These are phyloP conservation scores for Dipteronia sinensis DNA, from an alignment of 345 rosid genomes.

Conservation along the genomic window DNA sequence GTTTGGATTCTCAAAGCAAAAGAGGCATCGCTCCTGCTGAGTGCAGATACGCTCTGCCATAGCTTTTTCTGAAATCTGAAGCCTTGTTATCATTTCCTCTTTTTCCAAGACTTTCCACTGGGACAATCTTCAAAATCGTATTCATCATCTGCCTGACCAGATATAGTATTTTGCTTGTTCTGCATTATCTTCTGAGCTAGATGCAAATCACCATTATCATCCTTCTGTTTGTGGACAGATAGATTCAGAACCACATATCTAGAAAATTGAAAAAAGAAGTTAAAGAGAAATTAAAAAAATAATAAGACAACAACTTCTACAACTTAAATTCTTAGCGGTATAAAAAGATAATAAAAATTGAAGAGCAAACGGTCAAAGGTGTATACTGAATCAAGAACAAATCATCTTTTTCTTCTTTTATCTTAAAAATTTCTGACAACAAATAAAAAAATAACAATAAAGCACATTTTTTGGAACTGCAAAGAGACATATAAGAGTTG, in stretches of 20 bases:
- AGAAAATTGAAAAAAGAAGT: conserved; percentile 17
- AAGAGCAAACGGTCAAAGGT: not conserved
- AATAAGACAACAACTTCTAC: not conserved
- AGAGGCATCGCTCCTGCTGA: conserved; percentile 90
- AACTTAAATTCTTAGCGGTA: not conserved
- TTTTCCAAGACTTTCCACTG: conserved; percentile 54
- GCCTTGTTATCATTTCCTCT: conserved; percentile 36
- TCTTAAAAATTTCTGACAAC: not conserved
- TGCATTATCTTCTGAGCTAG: conserved; percentile 73
- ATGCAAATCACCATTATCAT: conserved; percentile 73
- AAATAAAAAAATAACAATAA: not conserved
- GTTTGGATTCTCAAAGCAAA: conserved; percentile 91
- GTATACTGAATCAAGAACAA: not conserved
- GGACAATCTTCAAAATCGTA: conserved; percentile 87
- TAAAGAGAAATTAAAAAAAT: not conserved
- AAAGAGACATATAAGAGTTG: not conserved
- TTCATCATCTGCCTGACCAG: conserved; percentile 87
- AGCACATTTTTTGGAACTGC: not conserved
- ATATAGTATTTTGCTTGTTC: conserved; percentile 64
- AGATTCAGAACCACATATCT: conserved; percentile 47
- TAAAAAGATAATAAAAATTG: not conserved
- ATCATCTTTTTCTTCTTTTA: not conserved
- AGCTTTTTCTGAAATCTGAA: conserved; percentile 47
- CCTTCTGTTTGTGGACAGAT: conserved; percentile 46
- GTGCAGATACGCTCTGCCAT: conserved; percentile 62